Evolutionary conservation across 2,329 filamentous ascomycete genomes (phyloP).

Genomic region (Clarireedia monteithiana): DNA sequence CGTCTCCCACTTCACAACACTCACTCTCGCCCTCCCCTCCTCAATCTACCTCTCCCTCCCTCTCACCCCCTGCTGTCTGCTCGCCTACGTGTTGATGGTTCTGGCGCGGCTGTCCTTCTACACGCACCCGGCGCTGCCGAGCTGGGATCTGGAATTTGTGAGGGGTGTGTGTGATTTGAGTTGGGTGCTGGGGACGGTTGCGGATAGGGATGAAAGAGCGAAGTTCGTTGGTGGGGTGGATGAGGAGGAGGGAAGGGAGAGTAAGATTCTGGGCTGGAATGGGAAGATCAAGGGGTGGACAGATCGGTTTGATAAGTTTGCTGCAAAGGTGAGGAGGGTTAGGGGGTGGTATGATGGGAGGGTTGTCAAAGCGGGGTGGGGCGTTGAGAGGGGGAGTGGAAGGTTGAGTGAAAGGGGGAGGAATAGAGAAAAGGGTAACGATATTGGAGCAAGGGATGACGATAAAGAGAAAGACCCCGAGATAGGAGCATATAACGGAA

Average conservation of each 20-base stretch:
- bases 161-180: background rate
- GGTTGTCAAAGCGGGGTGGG: background rate
- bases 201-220: background rate
- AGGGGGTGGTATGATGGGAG: background rate
- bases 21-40: background rate
- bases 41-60: background rate
- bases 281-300: background rate
- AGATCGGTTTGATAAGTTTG: conserved; percentile 5
- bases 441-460: too few species aligned
- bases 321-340: background rate
- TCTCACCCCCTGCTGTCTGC: background rate
- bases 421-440: too few species aligned
- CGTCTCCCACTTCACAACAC: background rate
- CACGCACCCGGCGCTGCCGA: background rate
- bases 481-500: too few species aligned
- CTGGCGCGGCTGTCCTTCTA: conserved; percentile 2
- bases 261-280: background rate
- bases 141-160: conserved; percentile 1
- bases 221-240: background rate
- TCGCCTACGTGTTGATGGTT: background rate
- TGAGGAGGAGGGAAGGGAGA: background rate
- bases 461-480: too few species aligned
- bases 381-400: too few species aligned
- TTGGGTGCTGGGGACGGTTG: background rate
- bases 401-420: too few species aligned